These are phyloP conservation scores for Paecilomyces sp. DNA, from an alignment of 2,329 filamentous ascomycete genomes.

Conservation along the genomic window DNA sequence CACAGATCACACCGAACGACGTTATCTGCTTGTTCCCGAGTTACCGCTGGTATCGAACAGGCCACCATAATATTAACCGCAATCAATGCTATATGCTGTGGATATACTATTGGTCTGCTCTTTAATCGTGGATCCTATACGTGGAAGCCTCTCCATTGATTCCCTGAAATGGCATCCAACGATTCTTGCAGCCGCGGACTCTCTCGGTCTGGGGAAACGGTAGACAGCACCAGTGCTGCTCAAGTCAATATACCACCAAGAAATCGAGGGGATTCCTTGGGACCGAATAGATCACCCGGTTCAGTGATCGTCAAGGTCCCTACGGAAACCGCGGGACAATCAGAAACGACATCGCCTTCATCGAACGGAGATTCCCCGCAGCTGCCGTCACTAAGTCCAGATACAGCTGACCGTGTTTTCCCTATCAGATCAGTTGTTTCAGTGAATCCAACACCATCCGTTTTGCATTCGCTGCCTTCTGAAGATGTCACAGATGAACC, in stretches of 20 bases:
- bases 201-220: background rate
- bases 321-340: background rate
- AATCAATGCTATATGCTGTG: background rate
- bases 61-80: background rate
- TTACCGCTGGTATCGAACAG: background rate
- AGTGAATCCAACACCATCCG: slow-evolving; percentile 48
- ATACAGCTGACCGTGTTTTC: slow-evolving; percentile 59
- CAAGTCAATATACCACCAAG: background rate
- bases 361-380: slow-evolving; percentile 1
- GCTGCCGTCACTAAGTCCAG: slow-evolving; percentile 20
- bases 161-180: background rate
- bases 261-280: background rate
- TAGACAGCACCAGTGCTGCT: background rate
- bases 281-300: background rate
- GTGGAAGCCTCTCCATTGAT: background rate
- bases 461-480: background rate
- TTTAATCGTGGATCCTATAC: background rate
- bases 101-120: background rate
- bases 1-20: background rate
- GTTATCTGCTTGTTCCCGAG: background rate
- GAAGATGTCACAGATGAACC: slow-evolving; percentile 8
- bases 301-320: background rate
- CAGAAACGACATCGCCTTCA: background rate
- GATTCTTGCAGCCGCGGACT: background rate
- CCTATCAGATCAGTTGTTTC: slow-evolving; percentile 71